Percentiles rank a stretch among this genome's conserved stretches.
These are phyloP conservation scores for Papiliotrema flavescens DNA, from an alignment of 1,284 basidiomycete genomes.

Conservation along the genomic window DNA sequence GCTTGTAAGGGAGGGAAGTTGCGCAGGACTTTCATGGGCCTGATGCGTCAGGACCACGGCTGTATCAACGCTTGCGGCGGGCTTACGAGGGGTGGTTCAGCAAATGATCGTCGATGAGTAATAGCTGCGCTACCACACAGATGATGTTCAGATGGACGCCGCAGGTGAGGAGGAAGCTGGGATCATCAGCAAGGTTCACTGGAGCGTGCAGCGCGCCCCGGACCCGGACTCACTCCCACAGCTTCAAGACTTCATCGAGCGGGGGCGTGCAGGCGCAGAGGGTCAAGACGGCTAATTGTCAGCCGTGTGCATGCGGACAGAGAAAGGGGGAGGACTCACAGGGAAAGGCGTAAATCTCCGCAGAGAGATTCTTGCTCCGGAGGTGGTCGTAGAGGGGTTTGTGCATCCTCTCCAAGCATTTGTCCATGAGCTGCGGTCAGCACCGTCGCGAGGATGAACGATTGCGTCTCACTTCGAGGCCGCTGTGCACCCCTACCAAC, in stretches of 20 bases:
- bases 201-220: background rate
- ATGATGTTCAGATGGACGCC: constrained; percentile 94
- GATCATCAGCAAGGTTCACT: background rate
- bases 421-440: constrained; percentile 70
- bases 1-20: constrained; percentile 90
- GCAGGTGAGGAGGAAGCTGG: constrained; percentile 81
- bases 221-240: constrained; percentile 68
- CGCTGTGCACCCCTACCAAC: constrained; percentile 87
- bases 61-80: background rate
- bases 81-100: constrained; percentile 76
- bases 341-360: constrained; percentile 95
- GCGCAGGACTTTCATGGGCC: constrained; percentile 92
- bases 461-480: constrained; percentile 68
- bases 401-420: constrained; percentile 86
- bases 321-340: constrained; percentile 57
- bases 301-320: background rate
- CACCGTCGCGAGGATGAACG: background rate
- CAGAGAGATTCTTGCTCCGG: constrained; percentile 87
- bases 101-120: constrained; percentile 83
- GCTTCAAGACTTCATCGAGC: constrained; percentile 81
- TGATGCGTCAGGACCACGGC: constrained; percentile 38
- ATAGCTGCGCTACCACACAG: constrained; percentile 90
- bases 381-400: constrained; percentile 76
- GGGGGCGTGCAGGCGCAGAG: constrained; percentile 96
- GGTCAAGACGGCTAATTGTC: constrained; percentile 73